Evolutionary conservation across 23 red algal genomes (phyloP), one percentile per base, ranked within the genome.

Genomic region (Agarophyton chilense): DNA sequence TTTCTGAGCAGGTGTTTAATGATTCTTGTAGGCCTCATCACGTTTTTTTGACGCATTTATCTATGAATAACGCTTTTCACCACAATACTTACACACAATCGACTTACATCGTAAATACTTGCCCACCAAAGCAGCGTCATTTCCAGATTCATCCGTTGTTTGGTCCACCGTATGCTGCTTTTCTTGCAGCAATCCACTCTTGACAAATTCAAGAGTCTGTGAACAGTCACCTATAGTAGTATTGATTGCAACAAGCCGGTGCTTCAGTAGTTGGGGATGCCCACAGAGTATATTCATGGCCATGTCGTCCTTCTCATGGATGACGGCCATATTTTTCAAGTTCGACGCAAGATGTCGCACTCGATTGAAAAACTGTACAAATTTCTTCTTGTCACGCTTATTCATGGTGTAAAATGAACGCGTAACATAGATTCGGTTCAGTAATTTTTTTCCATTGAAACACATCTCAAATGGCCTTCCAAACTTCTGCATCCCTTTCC

Each of bases 111-210:
- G 14, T 8, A n/a, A 47, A 47, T 47, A 12, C 44, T 12, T 47
- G 44, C 44, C 6, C 7, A 47, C 44, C 44, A 47, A 12, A 47
- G 44, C 44, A 9, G 44, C 44, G 7, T 47, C 12, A 12, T 12
- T 47, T 12, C 44, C 7, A 12, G 36, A 47, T 16, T 52, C 21
- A 12, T 80, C 76, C 17, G 13, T 80, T 14, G 0, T 16, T n/a
- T 0, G 1, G 25, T 80, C 76, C 17, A 17, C 13, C 0, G 41
- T 67, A 19, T 2, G 0, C 29, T 75, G 82, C 51, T 87, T 54
- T 61, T 87, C 60, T 74, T 57, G 82, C 65, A 87, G 0, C 0
- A 74, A 51, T 52, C 64, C 24, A 74, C 82, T 76, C 82, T 76
- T 87, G 14, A 72, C 0, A 56, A 87, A 76, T 18, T 87, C 65